Percentiles rank a stretch among this genome's conserved stretches.
Conservation (phyloP, 768 basidiomycete genomes). For the Sporobolomyces roseus region DNA sequence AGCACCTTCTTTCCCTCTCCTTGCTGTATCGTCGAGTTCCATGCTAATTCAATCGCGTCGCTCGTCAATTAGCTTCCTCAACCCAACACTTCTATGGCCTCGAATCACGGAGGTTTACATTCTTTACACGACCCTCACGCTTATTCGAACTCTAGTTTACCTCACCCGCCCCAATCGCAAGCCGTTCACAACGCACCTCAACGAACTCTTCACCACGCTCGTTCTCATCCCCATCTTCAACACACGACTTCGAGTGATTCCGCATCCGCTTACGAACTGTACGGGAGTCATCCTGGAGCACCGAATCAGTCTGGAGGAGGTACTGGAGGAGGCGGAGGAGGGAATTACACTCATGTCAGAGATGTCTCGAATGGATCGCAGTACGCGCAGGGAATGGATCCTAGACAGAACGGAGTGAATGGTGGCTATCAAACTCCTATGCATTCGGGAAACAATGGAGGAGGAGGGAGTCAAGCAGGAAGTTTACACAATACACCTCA, state of each 20-base stretch:
- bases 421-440: slow-evolving; percentile 23
- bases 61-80: background rate
- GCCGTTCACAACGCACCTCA: slow-evolving; percentile 18
- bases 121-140: slow-evolving; percentile 5
- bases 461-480: slow-evolving; percentile 2
- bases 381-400: slow-evolving; percentile 12
- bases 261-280: slow-evolving; percentile 10
- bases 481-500: slow-evolving; percentile 10
- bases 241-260: slow-evolving; percentile 13
- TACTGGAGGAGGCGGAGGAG: background rate
- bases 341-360: slow-evolving; percentile 8
- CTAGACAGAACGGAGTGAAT: slow-evolving; percentile 3
- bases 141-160: background rate
- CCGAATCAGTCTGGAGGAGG: slow-evolving; percentile 1
- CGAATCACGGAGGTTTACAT: background rate
- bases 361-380: slow-evolving; percentile 1
- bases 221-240: slow-evolving; percentile 21
- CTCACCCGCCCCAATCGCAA: slow-evolving; percentile 8
- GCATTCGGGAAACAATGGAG: background rate
- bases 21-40: too few relatives aligned
- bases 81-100: background rate
- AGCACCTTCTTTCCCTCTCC: background rate
- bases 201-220: slow-evolving; percentile 29
- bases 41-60: background rate
- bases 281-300: slow-evolving; percentile 6